phyloP scores from a whole-genome alignment of 768 basidiomycete genomes.

The Tubosaeta sp. region DNA sequence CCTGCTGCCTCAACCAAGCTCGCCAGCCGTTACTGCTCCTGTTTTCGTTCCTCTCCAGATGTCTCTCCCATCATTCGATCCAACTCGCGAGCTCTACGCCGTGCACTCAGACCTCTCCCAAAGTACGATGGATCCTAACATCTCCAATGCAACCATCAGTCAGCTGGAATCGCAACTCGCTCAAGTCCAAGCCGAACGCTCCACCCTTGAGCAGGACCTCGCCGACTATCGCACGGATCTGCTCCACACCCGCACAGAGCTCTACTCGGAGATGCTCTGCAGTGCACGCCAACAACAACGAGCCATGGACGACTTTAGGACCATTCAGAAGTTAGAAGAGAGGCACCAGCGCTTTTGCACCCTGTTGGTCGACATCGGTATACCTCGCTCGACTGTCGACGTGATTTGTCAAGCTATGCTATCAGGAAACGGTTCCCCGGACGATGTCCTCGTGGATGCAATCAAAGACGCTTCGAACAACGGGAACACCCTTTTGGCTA shows the following conservation, averaged over 20 bases:
- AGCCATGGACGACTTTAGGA: constrained; percentile 18
- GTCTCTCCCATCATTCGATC: constrained; percentile 25
- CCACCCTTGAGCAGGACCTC: constrained; percentile 25
- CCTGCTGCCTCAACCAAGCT: constrained; percentile 8
- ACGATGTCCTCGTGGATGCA: constrained; percentile 40
- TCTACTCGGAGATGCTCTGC: constrained; percentile 27
- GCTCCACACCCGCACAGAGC: constrained; percentile 26
- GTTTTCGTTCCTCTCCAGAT: constrained; percentile 21
- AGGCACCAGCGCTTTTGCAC: constrained; percentile 21
- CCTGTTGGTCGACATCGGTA: constrained; percentile 26
- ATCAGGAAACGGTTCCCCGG: constrained; percentile 31
- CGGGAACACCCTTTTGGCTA: constrained; percentile 40
- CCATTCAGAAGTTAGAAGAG: constrained; percentile 26
- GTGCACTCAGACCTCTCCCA: background rate
- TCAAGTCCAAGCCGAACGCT: constrained; percentile 13
- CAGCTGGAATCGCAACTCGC: constrained; percentile 13
- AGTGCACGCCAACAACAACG: constrained; percentile 26
- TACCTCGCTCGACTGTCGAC: constrained; percentile 22
- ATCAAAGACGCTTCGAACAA: constrained; percentile 40
- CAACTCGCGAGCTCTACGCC: constrained; percentile 19
- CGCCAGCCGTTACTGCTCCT: constrained; percentile 8
- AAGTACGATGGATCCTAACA: background rate
- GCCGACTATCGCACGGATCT: constrained; percentile 26
- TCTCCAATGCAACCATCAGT: constrained; percentile 1
- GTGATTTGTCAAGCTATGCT: constrained; percentile 19